phyloP scores from a whole-genome alignment of 2,329 filamentous ascomycete genomes.

The Hymenoscyphus repandus region DNA sequence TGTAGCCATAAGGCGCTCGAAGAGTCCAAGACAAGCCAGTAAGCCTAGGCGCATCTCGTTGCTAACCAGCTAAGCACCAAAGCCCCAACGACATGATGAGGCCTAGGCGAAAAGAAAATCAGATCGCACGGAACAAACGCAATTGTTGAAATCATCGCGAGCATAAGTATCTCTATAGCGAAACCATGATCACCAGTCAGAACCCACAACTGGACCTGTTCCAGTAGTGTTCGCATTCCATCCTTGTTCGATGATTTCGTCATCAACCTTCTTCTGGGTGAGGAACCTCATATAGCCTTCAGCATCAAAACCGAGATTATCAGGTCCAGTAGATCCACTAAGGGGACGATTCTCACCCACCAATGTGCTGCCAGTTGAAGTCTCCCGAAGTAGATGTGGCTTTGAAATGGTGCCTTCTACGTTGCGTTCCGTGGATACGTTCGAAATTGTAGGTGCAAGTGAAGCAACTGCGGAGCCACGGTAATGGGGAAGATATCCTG shows the following conservation, averaged over 20 bases:
- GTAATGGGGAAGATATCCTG: constrained; percentile 31
- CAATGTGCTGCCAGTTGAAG: constrained; percentile 1
- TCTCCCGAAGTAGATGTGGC: constrained; percentile 4
- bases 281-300: constrained; percentile 25
- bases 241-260: constrained; percentile 16
- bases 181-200: constrained; percentile 12
- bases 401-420: constrained; percentile 8
- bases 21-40: too few species aligned
- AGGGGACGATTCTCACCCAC: constrained; percentile 21
- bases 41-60: too few species aligned
- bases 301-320: constrained; percentile 15
- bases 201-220: constrained; percentile 15
- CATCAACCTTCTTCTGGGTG: constrained; percentile 16
- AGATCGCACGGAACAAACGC: too few species aligned
- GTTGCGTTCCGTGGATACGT: constrained; percentile 9
- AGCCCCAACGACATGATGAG: background rate
- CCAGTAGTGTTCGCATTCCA: constrained; percentile 17
- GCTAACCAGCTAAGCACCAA: background rate
- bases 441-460: constrained; percentile 25
- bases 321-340: constrained; percentile 5
- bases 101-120: background rate
- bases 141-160: background rate
- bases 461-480: constrained; percentile 30
- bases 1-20: too few species aligned
- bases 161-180: background rate